Evolutionary conservation across 192 early-diverging fungal species (phyloP), one percentile per base, ranked within the genome.

Genomic region (Podila minutissima): DNA sequence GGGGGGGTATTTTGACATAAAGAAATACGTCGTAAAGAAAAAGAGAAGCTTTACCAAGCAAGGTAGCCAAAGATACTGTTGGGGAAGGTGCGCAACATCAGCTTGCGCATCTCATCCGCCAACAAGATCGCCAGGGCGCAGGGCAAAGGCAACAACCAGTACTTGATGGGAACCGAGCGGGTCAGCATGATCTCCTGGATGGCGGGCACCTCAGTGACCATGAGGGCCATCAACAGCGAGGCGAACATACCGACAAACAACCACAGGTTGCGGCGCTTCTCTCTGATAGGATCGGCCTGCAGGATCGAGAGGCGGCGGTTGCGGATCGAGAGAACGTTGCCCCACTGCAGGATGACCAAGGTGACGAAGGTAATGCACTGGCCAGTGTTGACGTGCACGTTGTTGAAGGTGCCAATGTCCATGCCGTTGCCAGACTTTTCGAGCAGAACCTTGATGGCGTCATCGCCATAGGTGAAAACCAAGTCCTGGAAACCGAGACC

Each of bases 321-420:
- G 33, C 93, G 85, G 38, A 82, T 82, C n/a, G 88, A 84, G 13
- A 91, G 72, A 12, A 93, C 67, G 69, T 88, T 90, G n/a, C 91
- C 90, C 75, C 85, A 89, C 71, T 93, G 92, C 53, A 87, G 73
- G 51, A 93, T 85, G 9, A 91, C 86, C 61, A 93, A 67, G 6
- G 87, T 82, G n/a, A 91, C 84, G 74, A 88, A 95, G 63, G 90
- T 89, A 10, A 93, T 72, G 28, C 86, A 88, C 83, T 93, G 90
- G 11, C 86, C 91, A 2, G 86, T 85, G 66, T 84, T 78, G 29
- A 46, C 68, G 37, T 75, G 75, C 38, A 66, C 63, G 55, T 57
- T 63, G 46, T 83, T 78, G 28, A 83, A 69, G 3, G 74, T 81
- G 20, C 74, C 66, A 2, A 57, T 29, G 2, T 51, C 62, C 11